Conservation (phyloP, 164 flowering plant species). For the Taxillus chinensis region DNA sequence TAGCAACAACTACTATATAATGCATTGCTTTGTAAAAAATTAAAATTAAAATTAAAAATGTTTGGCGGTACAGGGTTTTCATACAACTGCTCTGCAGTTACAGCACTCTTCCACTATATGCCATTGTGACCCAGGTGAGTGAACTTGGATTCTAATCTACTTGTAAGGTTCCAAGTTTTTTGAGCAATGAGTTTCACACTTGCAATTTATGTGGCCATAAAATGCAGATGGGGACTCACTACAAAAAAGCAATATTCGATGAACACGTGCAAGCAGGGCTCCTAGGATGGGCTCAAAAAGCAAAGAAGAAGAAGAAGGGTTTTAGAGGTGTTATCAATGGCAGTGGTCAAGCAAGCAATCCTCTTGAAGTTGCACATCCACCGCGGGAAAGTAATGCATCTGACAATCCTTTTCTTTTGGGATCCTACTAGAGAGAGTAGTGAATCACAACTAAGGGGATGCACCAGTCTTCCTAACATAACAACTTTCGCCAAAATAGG, state of each 20-base stretch:
- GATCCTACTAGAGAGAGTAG: too few species aligned
- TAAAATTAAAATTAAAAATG: neutral
- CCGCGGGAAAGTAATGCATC: too few species aligned
- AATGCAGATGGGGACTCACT: constrained; percentile 77
- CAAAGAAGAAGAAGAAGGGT: constrained; percentile 32
- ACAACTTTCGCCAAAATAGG: too few species aligned
- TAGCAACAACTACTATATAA: neutral
- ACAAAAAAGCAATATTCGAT: constrained; percentile 64
- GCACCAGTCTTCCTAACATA: too few species aligned
- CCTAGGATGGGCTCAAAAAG: constrained; percentile 48
- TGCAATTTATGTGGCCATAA: neutral
- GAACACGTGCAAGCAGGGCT: constrained; percentile 39
- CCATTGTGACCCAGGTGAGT: constrained; percentile 83
- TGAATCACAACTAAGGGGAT: too few species aligned
- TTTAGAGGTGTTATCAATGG: constrained; percentile 13
- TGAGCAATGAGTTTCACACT: neutral
- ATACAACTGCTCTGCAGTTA: constrained; percentile 89
- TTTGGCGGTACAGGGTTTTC: constrained; percentile 35
- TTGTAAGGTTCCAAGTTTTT: neutral
- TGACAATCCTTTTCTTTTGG: too few species aligned
- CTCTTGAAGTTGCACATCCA: neutral
- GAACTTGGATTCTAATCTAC: neutral
- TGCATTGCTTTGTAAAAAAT: neutral
- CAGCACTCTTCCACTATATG: constrained; percentile 90
- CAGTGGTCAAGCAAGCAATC: constrained; percentile 16